A percentile compares a stretch with the other conserved stretches of the same genome.
Conservation (phyloP, 2,329 filamentous ascomycete species). For the Cytospora chrysosperma region DNA sequence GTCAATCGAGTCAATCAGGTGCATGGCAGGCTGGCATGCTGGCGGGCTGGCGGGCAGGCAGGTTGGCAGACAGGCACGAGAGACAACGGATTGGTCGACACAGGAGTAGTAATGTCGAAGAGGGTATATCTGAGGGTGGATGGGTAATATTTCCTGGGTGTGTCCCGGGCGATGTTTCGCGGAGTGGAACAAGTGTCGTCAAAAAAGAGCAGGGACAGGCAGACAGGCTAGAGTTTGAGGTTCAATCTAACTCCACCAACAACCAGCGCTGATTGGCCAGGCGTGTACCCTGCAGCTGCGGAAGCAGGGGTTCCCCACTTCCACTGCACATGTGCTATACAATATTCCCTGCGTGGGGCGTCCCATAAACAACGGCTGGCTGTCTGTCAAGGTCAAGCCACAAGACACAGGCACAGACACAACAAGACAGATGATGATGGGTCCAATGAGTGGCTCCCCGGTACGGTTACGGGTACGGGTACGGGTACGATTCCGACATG, state of each 20-base stretch:
- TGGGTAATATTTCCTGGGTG: constrained; percentile 14
- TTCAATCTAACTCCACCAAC: constrained; percentile 35
- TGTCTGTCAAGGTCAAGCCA: not conserved
- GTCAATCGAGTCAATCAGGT: too few relatives aligned
- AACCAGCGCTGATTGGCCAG: constrained; percentile 27
- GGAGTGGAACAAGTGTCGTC: constrained; percentile 34
- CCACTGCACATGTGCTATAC: too few relatives aligned
- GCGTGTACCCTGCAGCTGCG: constrained; percentile 20
- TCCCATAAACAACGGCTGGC: not conserved
- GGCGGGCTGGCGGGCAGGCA: too few relatives aligned
- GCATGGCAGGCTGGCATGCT: not conserved
- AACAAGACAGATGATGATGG: too few relatives aligned
- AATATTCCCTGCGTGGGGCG: not conserved
- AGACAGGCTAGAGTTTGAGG: constrained; percentile 38
- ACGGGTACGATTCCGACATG: too few relatives aligned
- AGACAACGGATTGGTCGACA: constrained; percentile 9
- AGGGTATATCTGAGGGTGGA: constrained; percentile 21
- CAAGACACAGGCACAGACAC: not conserved
- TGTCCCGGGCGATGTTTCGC: constrained; percentile 13
- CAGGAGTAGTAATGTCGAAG: constrained; percentile 14
- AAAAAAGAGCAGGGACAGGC: constrained; percentile 33
- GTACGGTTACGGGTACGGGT: too few relatives aligned
- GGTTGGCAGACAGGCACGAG: not conserved
- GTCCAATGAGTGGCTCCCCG: too few relatives aligned
- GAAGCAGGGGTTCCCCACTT: constrained; percentile 4